phyloP scores from a whole-genome alignment of 768 basidiomycete species.

The Naganishia vishniacii region DNA sequence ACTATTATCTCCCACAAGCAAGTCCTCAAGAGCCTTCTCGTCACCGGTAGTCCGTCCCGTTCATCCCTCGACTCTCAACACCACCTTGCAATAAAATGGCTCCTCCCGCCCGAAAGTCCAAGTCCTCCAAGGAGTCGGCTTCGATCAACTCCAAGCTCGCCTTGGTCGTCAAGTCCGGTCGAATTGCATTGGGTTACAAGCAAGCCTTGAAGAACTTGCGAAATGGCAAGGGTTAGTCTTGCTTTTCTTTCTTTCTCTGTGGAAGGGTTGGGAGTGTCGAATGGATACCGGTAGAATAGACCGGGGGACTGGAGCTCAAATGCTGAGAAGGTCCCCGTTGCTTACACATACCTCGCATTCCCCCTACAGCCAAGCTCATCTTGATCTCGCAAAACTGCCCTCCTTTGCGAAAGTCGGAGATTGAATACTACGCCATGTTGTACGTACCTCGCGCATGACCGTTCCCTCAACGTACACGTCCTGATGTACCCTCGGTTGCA shows the following conservation, averaged over 20 bases:
- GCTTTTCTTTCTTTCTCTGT: not conserved
- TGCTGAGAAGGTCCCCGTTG: slow-evolving; percentile 98
- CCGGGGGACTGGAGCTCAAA: slow-evolving; percentile 82
- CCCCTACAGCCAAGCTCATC: slow-evolving; percentile 80
- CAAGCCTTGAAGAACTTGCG: slow-evolving; percentile 98
- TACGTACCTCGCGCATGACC: slow-evolving; percentile 31
- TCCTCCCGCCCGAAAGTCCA: slow-evolving; percentile 81
- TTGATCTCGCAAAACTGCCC: slow-evolving; percentile 99
- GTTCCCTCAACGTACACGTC: not conserved
- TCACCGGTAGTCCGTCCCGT: slow-evolving; percentile 3
- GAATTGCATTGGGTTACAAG: slow-evolving; percentile 93
- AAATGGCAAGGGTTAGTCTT: slow-evolving; percentile 81
- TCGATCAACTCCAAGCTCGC: slow-evolving; percentile 81
- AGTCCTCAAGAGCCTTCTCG: slow-evolving; percentile 22
- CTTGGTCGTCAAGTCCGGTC: slow-evolving; percentile 95
- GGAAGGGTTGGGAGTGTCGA: not conserved
- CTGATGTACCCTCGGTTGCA: not conserved
- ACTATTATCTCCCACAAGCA: not conserved
- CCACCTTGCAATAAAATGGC: slow-evolving; percentile 61
- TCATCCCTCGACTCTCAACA: no score
- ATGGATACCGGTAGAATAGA: not conserved
- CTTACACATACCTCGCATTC: slow-evolving; percentile 52
- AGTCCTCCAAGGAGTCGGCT: slow-evolving; percentile 86
- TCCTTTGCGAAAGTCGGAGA: slow-evolving; percentile 95
- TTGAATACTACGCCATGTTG: slow-evolving; percentile 99